A percentile compares a stretch with the other conserved stretches of the same genome.
Conservation (phyloP, 2,329 filamentous ascomycete species). For the Tolypocladium pustulatum region DNA sequence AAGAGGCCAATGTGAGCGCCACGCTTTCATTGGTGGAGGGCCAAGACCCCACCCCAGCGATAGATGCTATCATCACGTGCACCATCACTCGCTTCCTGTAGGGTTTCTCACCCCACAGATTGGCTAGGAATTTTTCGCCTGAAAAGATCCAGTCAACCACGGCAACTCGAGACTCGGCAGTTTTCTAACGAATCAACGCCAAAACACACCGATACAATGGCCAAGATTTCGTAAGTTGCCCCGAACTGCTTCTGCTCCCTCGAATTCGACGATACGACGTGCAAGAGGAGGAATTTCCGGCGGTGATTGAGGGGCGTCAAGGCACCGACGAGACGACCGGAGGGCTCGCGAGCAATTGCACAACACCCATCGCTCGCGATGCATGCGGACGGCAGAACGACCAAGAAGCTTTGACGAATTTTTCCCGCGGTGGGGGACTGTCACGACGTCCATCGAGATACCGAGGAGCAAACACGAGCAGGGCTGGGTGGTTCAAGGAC, state of each 20-base stretch:
- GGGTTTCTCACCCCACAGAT: conserved; percentile 31
- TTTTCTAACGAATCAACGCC: conserved; percentile 28
- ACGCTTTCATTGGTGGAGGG: background rate
- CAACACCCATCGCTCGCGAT: background rate
- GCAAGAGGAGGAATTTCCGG: conserved; percentile 9
- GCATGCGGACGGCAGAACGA: background rate
- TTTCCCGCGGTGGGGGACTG: background rate
- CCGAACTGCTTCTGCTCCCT: conserved; percentile 9
- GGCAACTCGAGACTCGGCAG: conserved; percentile 25
- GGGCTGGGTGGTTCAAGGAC: background rate
- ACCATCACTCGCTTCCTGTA: conserved; percentile 19
- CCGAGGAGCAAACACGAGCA: conserved; percentile 1
- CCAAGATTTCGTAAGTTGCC: conserved; percentile 50
- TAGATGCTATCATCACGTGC: conserved; percentile 23
- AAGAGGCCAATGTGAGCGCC: background rate
- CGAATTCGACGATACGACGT: conserved; percentile 6
- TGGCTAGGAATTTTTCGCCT: conserved; percentile 20
- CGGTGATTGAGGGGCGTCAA: conserved; percentile 4
- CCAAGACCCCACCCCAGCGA: conserved; percentile 2
- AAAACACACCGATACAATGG: conserved; percentile 45
- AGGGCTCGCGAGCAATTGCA: background rate
- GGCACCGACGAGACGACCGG: conserved; percentile 1
- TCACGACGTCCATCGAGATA: conserved; percentile 1
- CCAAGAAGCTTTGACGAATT: background rate
- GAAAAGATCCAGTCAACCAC: conserved; percentile 24